Percentiles rank a stretch among this genome's conserved stretches.
These are phyloP conservation scores for Microsporum canis DNA, from an alignment of 2,329 filamentous ascomycete genomes.

Conservation along the genomic window DNA sequence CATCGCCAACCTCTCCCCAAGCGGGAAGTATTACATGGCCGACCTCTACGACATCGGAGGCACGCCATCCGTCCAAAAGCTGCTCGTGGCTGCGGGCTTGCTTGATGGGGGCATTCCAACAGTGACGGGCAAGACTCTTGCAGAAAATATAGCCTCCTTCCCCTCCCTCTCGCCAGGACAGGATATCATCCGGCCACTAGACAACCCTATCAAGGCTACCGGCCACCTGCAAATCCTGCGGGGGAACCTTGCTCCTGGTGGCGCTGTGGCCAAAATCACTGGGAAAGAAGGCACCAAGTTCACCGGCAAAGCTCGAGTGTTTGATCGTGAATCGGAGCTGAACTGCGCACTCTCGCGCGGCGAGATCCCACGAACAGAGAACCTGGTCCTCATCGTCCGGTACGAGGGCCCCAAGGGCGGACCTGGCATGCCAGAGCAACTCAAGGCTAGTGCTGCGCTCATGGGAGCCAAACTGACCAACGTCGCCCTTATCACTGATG, in stretches of 20 bases:
- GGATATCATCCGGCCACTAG: conserved; percentile 67
- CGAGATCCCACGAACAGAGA: conserved; percentile 61
- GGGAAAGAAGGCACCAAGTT: conserved; percentile 85
- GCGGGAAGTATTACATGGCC: conserved; percentile 75
- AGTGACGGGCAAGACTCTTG: conserved; percentile 72
- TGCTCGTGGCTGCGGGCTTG: conserved; percentile 63
- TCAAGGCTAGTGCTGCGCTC: conserved; percentile 76
- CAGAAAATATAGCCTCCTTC: conserved; percentile 66
- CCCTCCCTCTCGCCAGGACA: conserved; percentile 69
- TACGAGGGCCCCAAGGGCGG: conserved; percentile 92
- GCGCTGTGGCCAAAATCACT: conserved; percentile 90
- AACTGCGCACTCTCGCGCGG: conserved; percentile 62
- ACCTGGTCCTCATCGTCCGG: conserved; percentile 78
- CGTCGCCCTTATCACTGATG: conserved; percentile 84
- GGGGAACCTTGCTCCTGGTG: conserved; percentile 78
- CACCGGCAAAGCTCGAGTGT: conserved; percentile 68
- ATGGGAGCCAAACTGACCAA: conserved; percentile 86
- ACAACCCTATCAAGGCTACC: conserved; percentile 72
- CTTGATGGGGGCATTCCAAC: conserved; percentile 70
- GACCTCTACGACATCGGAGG: conserved; percentile 80
- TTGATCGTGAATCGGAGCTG: conserved; percentile 73
- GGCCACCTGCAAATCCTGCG: conserved; percentile 82
- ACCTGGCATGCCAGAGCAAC: conserved; percentile 87
- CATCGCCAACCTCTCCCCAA: conserved; percentile 74
- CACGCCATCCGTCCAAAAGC: conserved; percentile 73